phyloP scores from a whole-genome alignment of 306 rosid species.

The Pterocarpus santalinus region DNA sequence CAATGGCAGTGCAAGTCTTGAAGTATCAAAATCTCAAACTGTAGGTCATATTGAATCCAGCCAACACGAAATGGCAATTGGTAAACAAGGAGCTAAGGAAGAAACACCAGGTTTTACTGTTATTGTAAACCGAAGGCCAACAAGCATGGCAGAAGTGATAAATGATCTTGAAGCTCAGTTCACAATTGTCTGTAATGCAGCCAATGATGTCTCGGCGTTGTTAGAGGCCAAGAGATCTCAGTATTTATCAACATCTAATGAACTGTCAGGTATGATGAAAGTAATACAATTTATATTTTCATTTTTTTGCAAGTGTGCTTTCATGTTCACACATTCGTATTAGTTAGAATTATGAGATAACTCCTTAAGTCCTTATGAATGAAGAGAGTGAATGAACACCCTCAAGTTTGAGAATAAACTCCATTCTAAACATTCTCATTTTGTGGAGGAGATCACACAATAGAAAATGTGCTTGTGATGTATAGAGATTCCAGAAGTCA shows the following conservation, averaged over 20 bases:
- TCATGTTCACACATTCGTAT: conserved; percentile 14
- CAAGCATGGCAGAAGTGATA: conserved; percentile 82
- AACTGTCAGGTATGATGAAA: conserved; percentile 67
- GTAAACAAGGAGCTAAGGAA: conserved; percentile 57
- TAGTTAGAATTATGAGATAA: neutral
- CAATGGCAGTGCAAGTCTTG: conserved; percentile 47
- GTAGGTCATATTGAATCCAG: conserved; percentile 57
- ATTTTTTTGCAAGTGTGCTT: conserved; percentile 1
- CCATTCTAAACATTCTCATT: conserved; percentile 12
- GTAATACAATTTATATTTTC: conserved; percentile 13
- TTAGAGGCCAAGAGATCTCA: conserved; percentile 75
- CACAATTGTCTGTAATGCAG: conserved; percentile 70
- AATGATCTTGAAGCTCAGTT: conserved; percentile 80
- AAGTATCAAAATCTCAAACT: conserved; percentile 58
- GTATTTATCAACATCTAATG: conserved; percentile 60
- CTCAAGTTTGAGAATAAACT: conserved; percentile 10
- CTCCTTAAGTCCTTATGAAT: conserved; percentile 38
- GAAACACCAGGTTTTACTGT: conserved; percentile 81
- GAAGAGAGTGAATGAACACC: conserved; percentile 17
- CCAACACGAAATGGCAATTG: conserved; percentile 57
- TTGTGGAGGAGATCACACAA: neutral
- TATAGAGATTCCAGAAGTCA: neutral
- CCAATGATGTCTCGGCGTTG: conserved; percentile 67
- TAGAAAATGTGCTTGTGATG: neutral
- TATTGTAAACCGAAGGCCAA: conserved; percentile 77